Evolutionary conservation across 2,329 filamentous ascomycete species (phyloP).

Genomic region (Teratosphaeria epicoccoides): DNA sequence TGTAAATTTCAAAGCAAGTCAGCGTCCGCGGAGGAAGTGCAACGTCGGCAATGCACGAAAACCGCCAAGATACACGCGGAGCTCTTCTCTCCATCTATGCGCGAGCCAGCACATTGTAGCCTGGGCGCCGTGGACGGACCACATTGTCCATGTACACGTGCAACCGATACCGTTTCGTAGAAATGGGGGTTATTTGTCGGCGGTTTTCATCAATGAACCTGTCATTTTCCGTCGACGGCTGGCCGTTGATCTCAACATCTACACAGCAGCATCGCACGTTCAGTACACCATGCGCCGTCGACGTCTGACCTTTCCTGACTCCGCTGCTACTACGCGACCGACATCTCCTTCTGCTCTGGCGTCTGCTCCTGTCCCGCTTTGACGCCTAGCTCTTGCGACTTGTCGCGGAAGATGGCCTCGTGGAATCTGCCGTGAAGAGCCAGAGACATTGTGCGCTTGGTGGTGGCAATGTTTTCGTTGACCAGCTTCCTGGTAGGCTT

Average conservation of each 20-base stretch:
- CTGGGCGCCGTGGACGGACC: too few relatives aligned
- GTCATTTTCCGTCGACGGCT: background rate
- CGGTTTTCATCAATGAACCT: too few relatives aligned
- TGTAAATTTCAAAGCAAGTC: background rate
- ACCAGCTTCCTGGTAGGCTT: slow-evolving; percentile 54
- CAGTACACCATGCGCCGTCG: background rate
- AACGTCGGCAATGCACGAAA: background rate
- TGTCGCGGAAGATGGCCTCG: background rate
- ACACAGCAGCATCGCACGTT: background rate
- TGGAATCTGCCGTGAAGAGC: background rate
- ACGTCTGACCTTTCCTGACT: background rate
- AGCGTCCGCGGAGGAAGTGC: background rate
- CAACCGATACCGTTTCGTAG: too few relatives aligned
- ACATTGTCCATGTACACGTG: too few relatives aligned
- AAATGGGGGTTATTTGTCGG: too few relatives aligned
- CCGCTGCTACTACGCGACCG: background rate
- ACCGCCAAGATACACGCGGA: background rate
- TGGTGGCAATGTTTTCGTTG: slow-evolving; percentile 43
- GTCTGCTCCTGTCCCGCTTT: background rate
- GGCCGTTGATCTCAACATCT: background rate
- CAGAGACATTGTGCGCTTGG: slow-evolving; percentile 6
- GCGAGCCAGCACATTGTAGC: background rate
- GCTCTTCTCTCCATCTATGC: background rate
- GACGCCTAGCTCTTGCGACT: background rate
- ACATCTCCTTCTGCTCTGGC: background rate